Evolutionary conservation across 371 early-diverging fungal genomes (phyloP).

Genomic region (Mucor ambiguus): DNA sequence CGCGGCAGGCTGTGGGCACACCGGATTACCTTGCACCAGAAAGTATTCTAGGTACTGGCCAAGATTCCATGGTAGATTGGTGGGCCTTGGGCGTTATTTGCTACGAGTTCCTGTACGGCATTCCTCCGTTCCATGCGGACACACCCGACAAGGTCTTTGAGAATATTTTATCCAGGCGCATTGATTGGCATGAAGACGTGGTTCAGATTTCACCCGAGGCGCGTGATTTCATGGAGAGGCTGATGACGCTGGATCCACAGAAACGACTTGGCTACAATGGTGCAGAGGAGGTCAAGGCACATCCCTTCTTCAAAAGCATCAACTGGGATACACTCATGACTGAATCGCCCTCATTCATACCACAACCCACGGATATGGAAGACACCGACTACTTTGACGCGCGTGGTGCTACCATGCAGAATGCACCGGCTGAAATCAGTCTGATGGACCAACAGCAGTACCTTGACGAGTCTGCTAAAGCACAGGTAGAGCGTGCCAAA

Average conservation of each 20-base stretch:
- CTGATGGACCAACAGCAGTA: background rate
- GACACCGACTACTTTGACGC: conserved; percentile 96
- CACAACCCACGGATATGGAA: conserved; percentile 74
- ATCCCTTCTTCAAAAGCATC: conserved; percentile 67
- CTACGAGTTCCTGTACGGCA: conserved; percentile 87
- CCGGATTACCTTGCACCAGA: conserved; percentile 98
- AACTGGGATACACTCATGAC: conserved; percentile 72
- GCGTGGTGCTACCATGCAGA: conserved; percentile 75
- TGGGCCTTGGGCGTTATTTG: conserved; percentile 92
- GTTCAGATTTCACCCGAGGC: conserved; percentile 82
- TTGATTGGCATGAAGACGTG: conserved; percentile 73
- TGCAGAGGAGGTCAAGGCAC: conserved; percentile 67
- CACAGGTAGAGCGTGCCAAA: conserved; percentile 43
- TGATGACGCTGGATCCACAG: conserved; percentile 78
- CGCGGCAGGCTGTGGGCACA: conserved; percentile 77
- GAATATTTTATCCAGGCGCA: conserved; percentile 75
- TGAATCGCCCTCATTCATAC: conserved; percentile 83
- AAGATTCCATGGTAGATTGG: conserved; percentile 91
- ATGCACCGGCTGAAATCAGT: conserved; percentile 32
- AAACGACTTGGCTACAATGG: conserved; percentile 77
- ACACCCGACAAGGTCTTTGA: conserved; percentile 86
- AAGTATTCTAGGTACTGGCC: conserved; percentile 84
- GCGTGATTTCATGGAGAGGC: conserved; percentile 82
- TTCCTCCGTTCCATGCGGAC: conserved; percentile 86
- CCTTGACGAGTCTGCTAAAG: conserved; percentile 28